Evolutionary conservation across 345 rosid genomes (phyloP).

Genomic region (rapeseed (Brassica napus)): Da-Ae NC_063437.1:12036001-12036500

Average conservation of each 20-base stretch:
- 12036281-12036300: not conserved
- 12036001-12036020: not conserved
- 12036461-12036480: not conserved
- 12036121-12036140: not conserved
- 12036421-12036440: slow-evolving; percentile 1
- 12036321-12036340: not conserved
- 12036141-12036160: not conserved
- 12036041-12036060: not conserved
- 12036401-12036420: not conserved
- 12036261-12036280: not conserved
- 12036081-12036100: not conserved
- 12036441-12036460: not conserved
- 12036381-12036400: not conserved
- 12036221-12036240: not conserved
- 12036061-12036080: not conserved
- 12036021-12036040: slow-evolving; percentile 6
- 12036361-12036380: not conserved
- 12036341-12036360: not conserved
- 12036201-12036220: not conserved
- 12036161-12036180: not conserved
- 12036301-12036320: not conserved
- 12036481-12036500: not conserved
- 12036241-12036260: not conserved
- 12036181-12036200: not conserved
- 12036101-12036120: not conserved